Base-by-base conservation (phyloP, 1,284 basidiomycete species). In the Takashimella koratensis region DNA sequence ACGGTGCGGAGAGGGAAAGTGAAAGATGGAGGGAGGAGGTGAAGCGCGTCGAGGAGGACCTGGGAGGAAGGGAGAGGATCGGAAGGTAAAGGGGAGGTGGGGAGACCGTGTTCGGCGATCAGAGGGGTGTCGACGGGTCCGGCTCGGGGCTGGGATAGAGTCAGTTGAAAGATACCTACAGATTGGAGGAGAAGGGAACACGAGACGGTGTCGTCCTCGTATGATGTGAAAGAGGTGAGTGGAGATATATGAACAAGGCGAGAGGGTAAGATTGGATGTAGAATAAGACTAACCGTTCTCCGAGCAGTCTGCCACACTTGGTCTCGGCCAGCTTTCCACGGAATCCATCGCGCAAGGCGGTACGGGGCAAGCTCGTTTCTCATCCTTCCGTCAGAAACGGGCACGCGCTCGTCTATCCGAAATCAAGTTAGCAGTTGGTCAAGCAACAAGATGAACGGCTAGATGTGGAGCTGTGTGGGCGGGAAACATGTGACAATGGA, bases 331-430 rank as follows among this genome's bases (percentile, higher is more conserved):
- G 49, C 41, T 56, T 64, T 66, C 60, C 60, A 64, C 11, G 63
- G 65, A 30, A 70, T 63, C 44, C 53, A 65, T 16, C 59, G 55
- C 2, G 71, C 70, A 44, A 62, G 49, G 23, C 69, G 58, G 39
- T 26, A 53, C 2, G 70, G 70, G 2, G 65, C 58, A 4, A 74
- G 65, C 41, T 65, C 53, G 45, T 70, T 60, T 53, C 68, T 57
- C 39, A 68, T 67, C 52, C 60, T 49, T 19, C 69, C 71, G 12
- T 64, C 57, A n/a, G 62, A 49, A 11, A 73, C 69, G 20, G 59
- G 40, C 2, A 73, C 58, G 30, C 65, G 56, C 54, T 74, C 72
- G 51, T 53, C 71, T 71, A 48, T 5, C 16, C 83, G 64, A 85
- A 83, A 26, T 36, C 30, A 36, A 16, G 30, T 8, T 36, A 8